phyloP scores from a whole-genome alignment of 2,329 filamentous ascomycete species.

The Fusarium sp. region DNA sequence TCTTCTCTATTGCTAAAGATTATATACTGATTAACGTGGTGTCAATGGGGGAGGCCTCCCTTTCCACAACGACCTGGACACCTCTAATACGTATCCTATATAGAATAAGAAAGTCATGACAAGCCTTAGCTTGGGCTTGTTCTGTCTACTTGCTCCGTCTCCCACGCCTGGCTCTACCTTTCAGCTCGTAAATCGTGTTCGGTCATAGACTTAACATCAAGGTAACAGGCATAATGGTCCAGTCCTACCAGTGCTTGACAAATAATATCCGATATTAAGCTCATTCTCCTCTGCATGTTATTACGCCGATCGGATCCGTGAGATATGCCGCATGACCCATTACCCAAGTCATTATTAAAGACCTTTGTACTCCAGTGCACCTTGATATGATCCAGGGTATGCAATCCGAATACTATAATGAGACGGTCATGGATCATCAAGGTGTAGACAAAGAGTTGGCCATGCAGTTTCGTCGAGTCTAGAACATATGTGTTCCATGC shows the following conservation, averaged over 20 bases:
- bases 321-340: background rate
- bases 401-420: background rate
- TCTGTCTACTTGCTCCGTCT: slow-evolving; percentile 23
- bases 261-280: background rate
- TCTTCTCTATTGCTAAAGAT: slow-evolving; percentile 23
- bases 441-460: background rate
- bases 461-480: background rate
- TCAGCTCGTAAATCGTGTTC: slow-evolving; percentile 20
- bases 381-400: background rate
- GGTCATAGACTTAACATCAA: background rate
- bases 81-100: slow-evolving; percentile 2
- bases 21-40: slow-evolving; percentile 26
- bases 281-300: background rate
- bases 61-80: slow-evolving; percentile 1
- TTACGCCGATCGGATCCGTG: background rate
- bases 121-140: slow-evolving; percentile 3
- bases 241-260: slow-evolving; percentile 1
- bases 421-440: slow-evolving; percentile 19
- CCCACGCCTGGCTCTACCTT: slow-evolving; percentile 8
- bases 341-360: background rate
- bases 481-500: background rate
- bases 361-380: background rate
- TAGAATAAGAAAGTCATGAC: slow-evolving; percentile 6
- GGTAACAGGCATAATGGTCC: slow-evolving; percentile 5
- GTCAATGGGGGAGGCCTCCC: slow-evolving; percentile 3